phyloP scores from a whole-genome alignment of 1,139 yeast genomes.

The Scheffersomyces quercinus region DNA sequence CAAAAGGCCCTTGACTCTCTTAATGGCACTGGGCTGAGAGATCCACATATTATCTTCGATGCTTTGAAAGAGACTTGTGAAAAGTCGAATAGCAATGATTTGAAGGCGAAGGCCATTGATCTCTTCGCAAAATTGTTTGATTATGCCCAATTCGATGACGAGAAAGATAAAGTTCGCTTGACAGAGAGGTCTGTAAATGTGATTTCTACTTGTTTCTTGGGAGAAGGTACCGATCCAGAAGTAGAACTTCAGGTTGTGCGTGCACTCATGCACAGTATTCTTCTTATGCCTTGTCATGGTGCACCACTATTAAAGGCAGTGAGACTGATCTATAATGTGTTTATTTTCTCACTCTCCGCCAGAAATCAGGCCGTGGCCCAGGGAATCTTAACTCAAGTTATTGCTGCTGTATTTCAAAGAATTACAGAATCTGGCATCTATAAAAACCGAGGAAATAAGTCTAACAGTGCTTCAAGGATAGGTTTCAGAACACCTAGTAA shows the following conservation, averaged over 20 bases:
- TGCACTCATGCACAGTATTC: constrained; percentile 85
- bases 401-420: constrained; percentile 80
- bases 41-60: constrained; percentile 39
- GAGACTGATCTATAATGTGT: constrained; percentile 89
- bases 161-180: constrained; percentile 49
- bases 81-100: constrained; percentile 25
- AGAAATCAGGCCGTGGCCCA: constrained; percentile 93
- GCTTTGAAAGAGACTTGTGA: constrained; percentile 45
- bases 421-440: constrained; percentile 41
- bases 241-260: constrained; percentile 91
- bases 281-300: constrained; percentile 87
- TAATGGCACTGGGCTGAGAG: constrained; percentile 26
- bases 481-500: constrained; percentile 11
- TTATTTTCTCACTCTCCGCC: constrained; percentile 77
- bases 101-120: constrained; percentile 44
- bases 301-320: constrained; percentile 86
- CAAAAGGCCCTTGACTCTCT: constrained; percentile 41
- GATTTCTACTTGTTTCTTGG: constrained; percentile 82
- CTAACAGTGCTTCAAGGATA: constrained; percentile 20
- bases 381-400: constrained; percentile 90
- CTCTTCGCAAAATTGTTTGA: constrained; percentile 48
- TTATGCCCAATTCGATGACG: constrained; percentile 41
- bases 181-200: constrained; percentile 86
- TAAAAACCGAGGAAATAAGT: constrained; percentile 15
- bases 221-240: constrained; percentile 86